Evolutionary conservation across 768 basidiomycete genomes (phyloP).

Genomic region (Leccinum pellstonianum): DNA sequence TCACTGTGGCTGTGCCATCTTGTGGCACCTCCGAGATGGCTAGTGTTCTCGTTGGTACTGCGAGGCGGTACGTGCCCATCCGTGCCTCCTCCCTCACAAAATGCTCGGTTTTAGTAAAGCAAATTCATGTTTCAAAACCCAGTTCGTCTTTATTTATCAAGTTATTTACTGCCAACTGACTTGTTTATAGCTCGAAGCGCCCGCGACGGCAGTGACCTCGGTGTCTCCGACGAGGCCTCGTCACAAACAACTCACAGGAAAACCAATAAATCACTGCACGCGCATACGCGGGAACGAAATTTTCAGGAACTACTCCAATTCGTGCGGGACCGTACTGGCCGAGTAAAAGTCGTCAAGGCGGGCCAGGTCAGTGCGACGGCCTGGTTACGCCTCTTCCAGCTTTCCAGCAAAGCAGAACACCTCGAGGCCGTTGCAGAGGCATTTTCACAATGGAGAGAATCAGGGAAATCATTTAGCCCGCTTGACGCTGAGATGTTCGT

Average conservation of each 20-base stretch:
- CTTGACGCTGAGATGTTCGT: slow-evolving; percentile 49
- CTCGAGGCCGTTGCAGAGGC: slow-evolving; percentile 44
- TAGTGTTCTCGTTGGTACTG: slow-evolving; percentile 10
- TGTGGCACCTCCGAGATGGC: slow-evolving; percentile 13
- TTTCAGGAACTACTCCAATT: slow-evolving; percentile 28
- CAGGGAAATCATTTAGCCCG: slow-evolving; percentile 38
- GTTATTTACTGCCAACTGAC: slow-evolving; percentile 1
- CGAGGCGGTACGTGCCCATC: slow-evolving; percentile 12
- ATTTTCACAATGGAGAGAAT: slow-evolving; percentile 52
- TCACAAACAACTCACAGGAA: not conserved
- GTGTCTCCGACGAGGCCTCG: slow-evolving; percentile 1
- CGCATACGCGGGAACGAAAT: slow-evolving; percentile 18
- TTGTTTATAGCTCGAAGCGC: slow-evolving; percentile 16
- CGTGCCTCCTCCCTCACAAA: slow-evolving; percentile 1
- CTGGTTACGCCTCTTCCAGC: slow-evolving; percentile 51
- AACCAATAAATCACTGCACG: not conserved
- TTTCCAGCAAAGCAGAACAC: slow-evolving; percentile 50
- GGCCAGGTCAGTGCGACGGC: slow-evolving; percentile 43
- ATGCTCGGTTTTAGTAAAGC: slow-evolving; percentile 6
- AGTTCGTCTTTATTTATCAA: slow-evolving; percentile 19
- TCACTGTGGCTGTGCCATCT: not conserved
- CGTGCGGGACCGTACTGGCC: slow-evolving; percentile 30
- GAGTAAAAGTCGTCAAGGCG: slow-evolving; percentile 27
- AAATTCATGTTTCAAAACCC: slow-evolving; percentile 22
- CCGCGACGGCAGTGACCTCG: slow-evolving; percentile 13